Conservation (phyloP, 83 land plant genomes). For the Diphasiastrum complanatum region DNA sequence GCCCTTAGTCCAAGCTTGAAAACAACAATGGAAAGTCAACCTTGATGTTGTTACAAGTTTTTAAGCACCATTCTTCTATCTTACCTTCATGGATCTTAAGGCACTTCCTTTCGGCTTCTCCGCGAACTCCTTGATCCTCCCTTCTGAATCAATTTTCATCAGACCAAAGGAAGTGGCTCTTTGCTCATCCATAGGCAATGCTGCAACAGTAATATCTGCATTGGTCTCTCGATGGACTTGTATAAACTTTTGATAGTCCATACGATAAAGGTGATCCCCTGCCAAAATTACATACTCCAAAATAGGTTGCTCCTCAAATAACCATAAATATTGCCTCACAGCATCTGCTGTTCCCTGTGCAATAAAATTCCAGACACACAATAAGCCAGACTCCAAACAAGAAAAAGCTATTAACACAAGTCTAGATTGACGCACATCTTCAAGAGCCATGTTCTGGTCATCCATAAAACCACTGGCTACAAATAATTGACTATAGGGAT, state of each 20-base stretch:
- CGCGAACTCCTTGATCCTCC: slow-evolving; percentile 87
- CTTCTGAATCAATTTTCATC: slow-evolving; percentile 95
- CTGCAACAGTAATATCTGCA: slow-evolving; percentile 85
- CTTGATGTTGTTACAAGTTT: too few relatives aligned
- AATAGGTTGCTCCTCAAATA: slow-evolving; percentile 66
- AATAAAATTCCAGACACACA: neutral
- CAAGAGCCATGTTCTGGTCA: neutral
- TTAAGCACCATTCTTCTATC: too few relatives aligned
- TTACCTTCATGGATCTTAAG: slow-evolving; percentile 77
- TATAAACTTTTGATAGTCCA: slow-evolving; percentile 75
- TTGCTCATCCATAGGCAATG: slow-evolving; percentile 70
- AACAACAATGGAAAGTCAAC: too few relatives aligned
- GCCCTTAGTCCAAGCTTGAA: too few relatives aligned
- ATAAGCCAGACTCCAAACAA: neutral
- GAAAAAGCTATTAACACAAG: neutral
- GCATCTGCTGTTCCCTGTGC: slow-evolving; percentile 90
- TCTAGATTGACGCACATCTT: too few relatives aligned
- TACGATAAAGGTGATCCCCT: slow-evolving; percentile 76
- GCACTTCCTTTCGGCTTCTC: slow-evolving; percentile 93
- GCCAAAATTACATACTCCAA: slow-evolving; percentile 68
- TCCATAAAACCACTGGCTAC: neutral
- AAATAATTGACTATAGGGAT: too few relatives aligned
- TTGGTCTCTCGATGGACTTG: slow-evolving; percentile 55
- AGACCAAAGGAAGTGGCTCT: slow-evolving; percentile 96
- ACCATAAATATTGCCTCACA: slow-evolving; percentile 71